Evolutionary conservation across 2,329 filamentous ascomycete species (phyloP).

Genomic region (Colletotrichum plurivorum): DNA sequence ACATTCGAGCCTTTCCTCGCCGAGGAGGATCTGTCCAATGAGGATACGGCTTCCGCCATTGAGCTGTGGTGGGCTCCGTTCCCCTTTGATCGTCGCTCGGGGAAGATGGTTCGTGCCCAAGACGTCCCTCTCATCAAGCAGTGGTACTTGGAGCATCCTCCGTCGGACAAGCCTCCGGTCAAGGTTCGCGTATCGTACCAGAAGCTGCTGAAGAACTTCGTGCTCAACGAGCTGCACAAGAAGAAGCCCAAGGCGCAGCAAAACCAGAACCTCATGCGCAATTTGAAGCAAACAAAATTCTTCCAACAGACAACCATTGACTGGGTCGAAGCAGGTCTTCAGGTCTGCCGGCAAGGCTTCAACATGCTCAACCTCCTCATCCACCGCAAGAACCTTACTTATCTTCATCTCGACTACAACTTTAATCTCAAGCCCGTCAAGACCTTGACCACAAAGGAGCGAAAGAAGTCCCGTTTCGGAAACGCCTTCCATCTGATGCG

Average conservation of each 20-base stretch:
- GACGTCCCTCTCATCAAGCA: constrained; percentile 98
- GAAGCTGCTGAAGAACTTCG: constrained; percentile 95
- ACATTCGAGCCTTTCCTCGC: constrained; percentile 89
- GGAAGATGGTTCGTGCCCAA: constrained; percentile 95
- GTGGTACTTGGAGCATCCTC: constrained; percentile 97
- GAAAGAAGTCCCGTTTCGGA: constrained; percentile 98
- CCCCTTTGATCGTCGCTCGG: constrained; percentile 94
- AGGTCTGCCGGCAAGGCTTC: constrained; percentile 98
- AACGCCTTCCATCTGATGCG: constrained; percentile 99
- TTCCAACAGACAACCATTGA: constrained; percentile 99
- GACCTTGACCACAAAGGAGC: constrained; percentile 97
- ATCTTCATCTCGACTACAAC: constrained; percentile 98
- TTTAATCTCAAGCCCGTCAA: constrained; percentile 99
- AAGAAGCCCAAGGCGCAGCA: constrained; percentile 95
- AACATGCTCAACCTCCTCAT: constrained; percentile 99
- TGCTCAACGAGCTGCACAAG: constrained; percentile 96
- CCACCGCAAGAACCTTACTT: constrained; percentile 97
- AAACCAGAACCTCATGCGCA: constrained; percentile 91
- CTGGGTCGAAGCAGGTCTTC: constrained; percentile 98
- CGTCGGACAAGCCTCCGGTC: constrained; percentile 86
- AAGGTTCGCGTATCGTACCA: constrained; percentile 99
- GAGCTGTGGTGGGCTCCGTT: constrained; percentile 98
- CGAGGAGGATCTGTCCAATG: constrained; percentile 89
- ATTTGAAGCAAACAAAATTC: constrained; percentile 96
- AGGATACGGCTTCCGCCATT: constrained; percentile 92